A percentile compares a stretch with the other conserved stretches of the same genome.
Conservation (phyloP, 257 asterid genomes). For the Dorcoceras hygrometricum region DNA sequence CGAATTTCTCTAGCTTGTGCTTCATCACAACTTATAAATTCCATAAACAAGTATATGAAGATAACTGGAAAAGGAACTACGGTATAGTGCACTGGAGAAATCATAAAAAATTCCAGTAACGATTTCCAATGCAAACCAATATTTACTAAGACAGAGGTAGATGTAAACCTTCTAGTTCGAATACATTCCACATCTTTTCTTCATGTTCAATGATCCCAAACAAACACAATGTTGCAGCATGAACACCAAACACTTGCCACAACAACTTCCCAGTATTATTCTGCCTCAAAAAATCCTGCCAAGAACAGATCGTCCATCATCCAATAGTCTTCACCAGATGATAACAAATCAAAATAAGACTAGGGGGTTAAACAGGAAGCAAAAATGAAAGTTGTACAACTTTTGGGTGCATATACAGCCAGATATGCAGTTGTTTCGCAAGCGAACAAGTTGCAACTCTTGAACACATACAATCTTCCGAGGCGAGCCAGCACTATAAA, state of each 20-base stretch:
- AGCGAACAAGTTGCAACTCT: slow-evolving; percentile 46
- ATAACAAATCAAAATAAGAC: slow-evolving; percentile 6
- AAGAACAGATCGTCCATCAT: slow-evolving; percentile 1
- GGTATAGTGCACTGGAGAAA: background rate
- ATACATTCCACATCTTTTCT: slow-evolving; percentile 83
- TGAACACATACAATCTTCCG: slow-evolving; percentile 82
- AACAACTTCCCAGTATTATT: slow-evolving; percentile 94
- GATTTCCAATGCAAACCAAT: slow-evolving; percentile 5
- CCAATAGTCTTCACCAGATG: slow-evolving; percentile 7
- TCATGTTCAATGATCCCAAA: slow-evolving; percentile 91
- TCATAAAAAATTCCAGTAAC: background rate
- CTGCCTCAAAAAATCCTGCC: slow-evolving; percentile 90
- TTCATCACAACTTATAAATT: too few species aligned
- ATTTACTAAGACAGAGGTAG: background rate
- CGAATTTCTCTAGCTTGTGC: too few species aligned
- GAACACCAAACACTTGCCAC: slow-evolving; percentile 83
- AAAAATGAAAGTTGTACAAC: slow-evolving; percentile 31
- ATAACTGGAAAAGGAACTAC: background rate
- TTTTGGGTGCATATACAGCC: slow-evolving; percentile 99
- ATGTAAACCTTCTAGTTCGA: slow-evolving; percentile 53
- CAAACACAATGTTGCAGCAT: slow-evolving; percentile 72
- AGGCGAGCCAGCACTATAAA: slow-evolving; percentile 85
- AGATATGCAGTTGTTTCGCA: slow-evolving; percentile 62
- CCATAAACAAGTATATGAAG: background rate
- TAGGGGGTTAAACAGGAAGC: background rate